A percentile compares a stretch with the other conserved stretches of the same genome.
These are phyloP conservation scores for Candida silvatica DNA, from an alignment of 805 yeast species.

Conservation along the genomic window DNA sequence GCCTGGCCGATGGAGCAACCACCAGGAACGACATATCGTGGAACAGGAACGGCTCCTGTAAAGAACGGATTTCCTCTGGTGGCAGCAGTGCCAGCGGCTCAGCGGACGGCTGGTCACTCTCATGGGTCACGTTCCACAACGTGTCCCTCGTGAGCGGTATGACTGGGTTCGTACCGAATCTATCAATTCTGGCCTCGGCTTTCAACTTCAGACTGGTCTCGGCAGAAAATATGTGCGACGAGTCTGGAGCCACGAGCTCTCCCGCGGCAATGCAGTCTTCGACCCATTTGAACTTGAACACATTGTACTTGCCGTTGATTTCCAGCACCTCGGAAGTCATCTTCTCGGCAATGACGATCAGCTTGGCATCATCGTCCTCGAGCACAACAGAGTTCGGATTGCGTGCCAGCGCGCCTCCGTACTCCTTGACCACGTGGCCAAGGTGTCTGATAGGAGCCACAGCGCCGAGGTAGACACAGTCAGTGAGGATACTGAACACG, in stretches of 20 bases:
- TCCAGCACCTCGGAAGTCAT: slow-evolving; percentile 30
- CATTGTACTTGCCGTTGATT: slow-evolving; percentile 37
- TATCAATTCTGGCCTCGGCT: slow-evolving; percentile 35
- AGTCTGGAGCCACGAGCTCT: slow-evolving; percentile 46
- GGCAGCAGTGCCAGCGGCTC: too few relatives aligned
- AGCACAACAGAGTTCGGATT: slow-evolving; percentile 22
- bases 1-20: neutral
- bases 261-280: slow-evolving; percentile 47
- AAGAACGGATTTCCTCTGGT: neutral
- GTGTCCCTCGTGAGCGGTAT: slow-evolving; percentile 21
- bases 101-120: too few relatives aligned
- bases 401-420: slow-evolving; percentile 42
- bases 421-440: slow-evolving; percentile 26
- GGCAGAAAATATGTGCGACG: slow-evolving; percentile 39
- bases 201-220: slow-evolving; percentile 8
- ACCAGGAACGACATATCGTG: slow-evolving; percentile 3
- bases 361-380: slow-evolving; percentile 6
- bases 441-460: slow-evolving; percentile 29
- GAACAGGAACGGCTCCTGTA: too few relatives aligned
- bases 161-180: slow-evolving; percentile 55
- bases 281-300: slow-evolving; percentile 66
- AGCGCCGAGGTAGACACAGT: slow-evolving; percentile 22
- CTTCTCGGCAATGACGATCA: slow-evolving; percentile 30
- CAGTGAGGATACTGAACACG: slow-evolving; percentile 47
- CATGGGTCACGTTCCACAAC: slow-evolving; percentile 15